Evolutionary conservation across 345 rosid genomes (phyloP).

Genomic region (Carallia brachiata): DNA sequence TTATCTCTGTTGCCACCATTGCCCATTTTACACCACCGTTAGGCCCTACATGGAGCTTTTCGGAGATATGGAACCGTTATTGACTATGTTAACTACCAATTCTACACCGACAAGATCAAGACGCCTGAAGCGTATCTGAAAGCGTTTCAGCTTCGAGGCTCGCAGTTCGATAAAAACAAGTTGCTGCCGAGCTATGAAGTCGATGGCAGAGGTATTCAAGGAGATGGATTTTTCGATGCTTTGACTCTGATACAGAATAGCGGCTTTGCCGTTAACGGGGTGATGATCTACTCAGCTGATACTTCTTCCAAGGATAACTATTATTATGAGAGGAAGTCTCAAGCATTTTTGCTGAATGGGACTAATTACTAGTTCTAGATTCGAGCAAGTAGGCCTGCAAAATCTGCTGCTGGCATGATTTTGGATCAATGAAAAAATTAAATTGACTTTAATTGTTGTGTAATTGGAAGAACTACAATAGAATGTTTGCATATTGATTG

Average conservation of each 20-base stretch:
- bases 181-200: constrained; percentile 56
- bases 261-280: constrained; percentile 43
- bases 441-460: too few species aligned
- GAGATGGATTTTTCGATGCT: constrained; percentile 50
- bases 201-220: constrained; percentile 57
- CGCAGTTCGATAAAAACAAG: constrained; percentile 35
- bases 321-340: constrained; percentile 50
- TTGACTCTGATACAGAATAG: constrained; percentile 34
- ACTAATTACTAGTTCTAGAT: not conserved
- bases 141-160: constrained; percentile 30
- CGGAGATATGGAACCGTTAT: constrained; percentile 24
- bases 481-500: too few species aligned
- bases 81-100: constrained; percentile 54
- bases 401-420: too few species aligned
- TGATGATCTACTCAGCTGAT: constrained; percentile 62
- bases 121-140: constrained; percentile 30
- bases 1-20: constrained; percentile 40
- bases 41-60: constrained; percentile 37
- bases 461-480: too few species aligned
- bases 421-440: too few species aligned
- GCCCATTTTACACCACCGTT: constrained; percentile 34
- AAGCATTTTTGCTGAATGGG: constrained; percentile 45
- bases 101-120: constrained; percentile 46
- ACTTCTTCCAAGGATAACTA: constrained; percentile 31
- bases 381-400: too few species aligned